Evolutionary conservation across 176 grass and related monocot species (phyloP), one percentile per base, ranked within the genome.

Genomic region (Bolboschoenus planiculmis): DNA sequence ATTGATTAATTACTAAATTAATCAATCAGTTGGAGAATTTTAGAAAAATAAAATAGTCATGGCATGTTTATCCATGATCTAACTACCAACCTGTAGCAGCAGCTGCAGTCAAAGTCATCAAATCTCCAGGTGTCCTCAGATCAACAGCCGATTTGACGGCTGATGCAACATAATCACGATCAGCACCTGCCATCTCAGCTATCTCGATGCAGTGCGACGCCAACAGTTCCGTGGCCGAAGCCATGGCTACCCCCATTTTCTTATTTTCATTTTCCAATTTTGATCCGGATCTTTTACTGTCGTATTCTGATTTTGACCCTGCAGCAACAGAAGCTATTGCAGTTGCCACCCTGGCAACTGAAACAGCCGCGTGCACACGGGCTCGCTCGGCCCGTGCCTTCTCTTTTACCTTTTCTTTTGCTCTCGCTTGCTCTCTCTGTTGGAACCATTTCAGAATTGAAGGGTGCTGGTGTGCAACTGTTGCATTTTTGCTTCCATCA

Each of bases 61-160:
- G 2, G 24, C 37, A 70, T 77, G 24, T 77, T 15, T 13, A 53
- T 34, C 26, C n/a, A 77, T 77, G 44, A 34, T 51, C 46, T 77
- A 33, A 53, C 26, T 71, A 9, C 84, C 55, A 84, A 99, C 96
- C 93, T 47, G 92, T 99, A 62, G 97, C 97, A 24, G 97, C 93
- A 14, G 91, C 92, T 10, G 97, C 97, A 13, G 97, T 99, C 55
- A 99, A 91, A 50, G 97, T 99, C 85, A 89, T 95, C 81, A 99
- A 83, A 85, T 99, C 93, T 8, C 97, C 93, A 7, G 93, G 63
- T 39, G 86, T 93, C 58, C 85, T 86, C 36, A 90, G 84, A 59
- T 89, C 97, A 3, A 96, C 91, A 2, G 91, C 91, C 21, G 97
- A 91, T 82, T 86, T 84, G 42, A 99, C 72, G 6, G 97, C 93